phyloP scores from a whole-genome alignment of 345 rosid species.

The Brassica incana region DNA sequence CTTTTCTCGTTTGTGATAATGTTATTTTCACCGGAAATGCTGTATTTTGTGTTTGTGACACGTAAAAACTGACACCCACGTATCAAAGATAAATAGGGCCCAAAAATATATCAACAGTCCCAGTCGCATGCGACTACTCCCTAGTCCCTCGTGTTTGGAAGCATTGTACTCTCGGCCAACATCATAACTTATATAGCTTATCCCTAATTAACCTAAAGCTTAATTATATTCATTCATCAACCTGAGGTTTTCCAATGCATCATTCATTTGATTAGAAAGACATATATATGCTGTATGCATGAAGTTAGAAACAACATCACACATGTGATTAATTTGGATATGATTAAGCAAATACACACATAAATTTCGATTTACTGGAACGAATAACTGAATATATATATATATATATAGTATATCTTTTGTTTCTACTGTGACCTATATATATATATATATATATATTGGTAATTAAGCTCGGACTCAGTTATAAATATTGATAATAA shows the following conservation, averaged over 20 bases:
- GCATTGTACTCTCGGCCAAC: background rate
- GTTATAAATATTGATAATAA: background rate
- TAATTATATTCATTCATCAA: background rate
- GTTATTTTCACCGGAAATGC: background rate
- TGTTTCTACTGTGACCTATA: background rate
- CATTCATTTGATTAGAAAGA: too few relatives aligned
- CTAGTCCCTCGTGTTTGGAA: conserved; percentile 27
- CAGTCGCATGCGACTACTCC: conserved; percentile 13
- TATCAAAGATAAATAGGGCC: background rate
- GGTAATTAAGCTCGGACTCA: background rate
- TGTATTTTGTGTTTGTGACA: background rate
- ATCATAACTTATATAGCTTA: background rate
- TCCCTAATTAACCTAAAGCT: background rate
- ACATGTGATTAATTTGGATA: background rate
- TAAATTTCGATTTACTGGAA: background rate
- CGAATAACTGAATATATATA: too few relatives aligned
- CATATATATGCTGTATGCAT: background rate
- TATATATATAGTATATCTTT: background rate
- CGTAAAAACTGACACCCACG: conserved; percentile 7
- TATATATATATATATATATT: background rate
- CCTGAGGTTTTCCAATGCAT: background rate
- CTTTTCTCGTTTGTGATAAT: background rate
- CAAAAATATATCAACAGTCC: background rate
- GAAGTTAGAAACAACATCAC: background rate
- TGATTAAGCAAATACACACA: background rate